phyloP scores from a whole-genome alignment of 2,329 filamentous ascomycete genomes.

The Cladosporium sp. region DNA sequence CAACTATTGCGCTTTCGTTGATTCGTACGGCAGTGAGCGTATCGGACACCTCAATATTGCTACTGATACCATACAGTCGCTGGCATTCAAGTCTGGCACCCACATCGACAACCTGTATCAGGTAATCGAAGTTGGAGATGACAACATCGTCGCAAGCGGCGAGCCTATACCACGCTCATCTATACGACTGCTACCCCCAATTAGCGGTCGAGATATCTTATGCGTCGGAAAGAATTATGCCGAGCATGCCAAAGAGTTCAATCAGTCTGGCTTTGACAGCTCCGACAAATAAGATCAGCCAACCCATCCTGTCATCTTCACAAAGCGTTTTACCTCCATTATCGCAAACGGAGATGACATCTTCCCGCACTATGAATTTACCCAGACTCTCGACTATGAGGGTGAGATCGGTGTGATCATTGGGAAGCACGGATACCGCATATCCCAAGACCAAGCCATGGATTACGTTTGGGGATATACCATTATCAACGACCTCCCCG shows the following conservation, averaged over 20 bases:
- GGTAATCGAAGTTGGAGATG: constrained; percentile 51
- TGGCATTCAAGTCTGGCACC: constrained; percentile 51
- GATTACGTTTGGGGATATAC: constrained; percentile 59
- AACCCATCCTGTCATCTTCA: constrained; percentile 58
- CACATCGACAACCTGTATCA: constrained; percentile 51
- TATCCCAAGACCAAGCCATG: constrained; percentile 49
- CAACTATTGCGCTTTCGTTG: constrained; percentile 14
- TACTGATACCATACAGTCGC: constrained; percentile 42
- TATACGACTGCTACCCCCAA: constrained; percentile 49
- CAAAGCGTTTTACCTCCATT: constrained; percentile 56
- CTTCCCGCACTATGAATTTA: constrained; percentile 49
- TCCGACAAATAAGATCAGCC: constrained; percentile 56
- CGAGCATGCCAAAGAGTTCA: constrained; percentile 60
- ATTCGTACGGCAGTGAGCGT: constrained; percentile 22
- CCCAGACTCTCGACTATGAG: constrained; percentile 55
- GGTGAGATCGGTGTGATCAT: constrained; percentile 59
- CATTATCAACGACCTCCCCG: constrained; percentile 59
- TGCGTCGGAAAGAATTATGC: constrained; percentile 60
- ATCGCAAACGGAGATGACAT: constrained; percentile 52
- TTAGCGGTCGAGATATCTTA: constrained; percentile 54
- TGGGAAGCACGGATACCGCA: constrained; percentile 50
- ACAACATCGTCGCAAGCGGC: constrained; percentile 40
- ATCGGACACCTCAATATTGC: constrained; percentile 47
- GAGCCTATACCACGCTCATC: constrained; percentile 37
- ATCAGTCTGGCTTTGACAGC: constrained; percentile 55